These are phyloP conservation scores for Flaveria linearis DNA, from an alignment of 129 eudicot genomes.

Conservation along the genomic window DNA sequence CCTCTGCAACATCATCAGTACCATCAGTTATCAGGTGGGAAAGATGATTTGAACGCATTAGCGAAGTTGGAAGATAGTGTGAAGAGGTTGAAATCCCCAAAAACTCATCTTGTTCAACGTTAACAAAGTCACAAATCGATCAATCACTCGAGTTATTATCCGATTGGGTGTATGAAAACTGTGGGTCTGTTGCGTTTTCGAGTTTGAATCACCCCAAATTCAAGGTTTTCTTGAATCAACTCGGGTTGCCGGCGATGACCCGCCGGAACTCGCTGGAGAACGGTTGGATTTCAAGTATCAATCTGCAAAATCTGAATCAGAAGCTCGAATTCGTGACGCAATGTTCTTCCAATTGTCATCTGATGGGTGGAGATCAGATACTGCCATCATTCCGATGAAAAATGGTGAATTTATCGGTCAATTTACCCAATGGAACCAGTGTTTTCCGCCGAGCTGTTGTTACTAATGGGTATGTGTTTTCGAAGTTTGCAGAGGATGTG, in stretches of 20 bases:
- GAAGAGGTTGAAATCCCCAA: too few relatives aligned
- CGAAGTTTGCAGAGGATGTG: constrained; percentile 77
- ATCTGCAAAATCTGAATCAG: constrained; percentile 57
- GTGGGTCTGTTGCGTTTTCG: too few relatives aligned
- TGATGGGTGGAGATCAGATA: constrained; percentile 65
- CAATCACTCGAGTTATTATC: too few relatives aligned
- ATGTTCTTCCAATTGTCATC: constrained; percentile 78
- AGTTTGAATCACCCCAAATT: constrained; percentile 70
- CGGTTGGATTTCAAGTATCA: constrained; percentile 63
- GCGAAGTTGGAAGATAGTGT: too few relatives aligned
- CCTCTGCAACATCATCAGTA: too few relatives aligned
- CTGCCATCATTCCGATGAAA: constrained; percentile 44
- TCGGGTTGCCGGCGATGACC: constrained; percentile 61
- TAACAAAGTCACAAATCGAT: too few relatives aligned
- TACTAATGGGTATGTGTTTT: constrained; percentile 63
- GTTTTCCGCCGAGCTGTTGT: constrained; percentile 71
- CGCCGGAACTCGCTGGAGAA: constrained; percentile 52
- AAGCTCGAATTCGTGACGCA: constrained; percentile 76
- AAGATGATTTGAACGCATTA: too few relatives aligned
- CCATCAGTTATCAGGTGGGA: too few relatives aligned
- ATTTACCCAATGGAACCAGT: constrained; percentile 84
- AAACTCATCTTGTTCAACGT: too few relatives aligned
- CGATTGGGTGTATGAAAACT: too few relatives aligned
- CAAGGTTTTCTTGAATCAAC: constrained; percentile 62
- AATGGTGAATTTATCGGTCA: constrained; percentile 68